Base-by-base conservation (phyloP, 768 basidiomycete species). In the Boletus rufocinnamomeus region DNA sequence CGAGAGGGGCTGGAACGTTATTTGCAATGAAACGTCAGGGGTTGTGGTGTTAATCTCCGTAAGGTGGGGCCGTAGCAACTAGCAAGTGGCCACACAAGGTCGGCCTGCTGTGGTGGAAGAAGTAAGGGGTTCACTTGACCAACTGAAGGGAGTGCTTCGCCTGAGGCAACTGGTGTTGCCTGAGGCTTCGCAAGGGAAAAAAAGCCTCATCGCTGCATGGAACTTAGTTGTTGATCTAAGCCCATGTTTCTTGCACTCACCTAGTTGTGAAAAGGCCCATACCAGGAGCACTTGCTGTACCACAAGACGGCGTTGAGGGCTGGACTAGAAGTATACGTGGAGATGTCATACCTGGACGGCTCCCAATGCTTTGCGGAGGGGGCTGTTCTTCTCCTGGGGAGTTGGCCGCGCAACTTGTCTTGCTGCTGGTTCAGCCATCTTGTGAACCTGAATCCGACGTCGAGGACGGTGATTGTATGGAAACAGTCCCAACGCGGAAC, bases 21-120 rank as follows among this genome's bases (percentile, higher is more conserved):
- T 81, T 62, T 87, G 84, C 21, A 99, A 78, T 2, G 96, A 94
- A 1, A 98, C 76, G 10, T 71, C 80, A 10, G 84, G 79, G 4
- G 91, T 93, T 1, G 93, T 92, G n/a, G 79, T 72, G 72, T 98
- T 98, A 72, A 98, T 82, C 66, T 95, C 90, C 56, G 84, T 71
- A 65, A 92, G 87, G 59, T 95, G 88, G 43, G 89, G 87, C 40
- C 86, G 84, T 32, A 93, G 81, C 61, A 89, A 84, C 94, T 96
- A 98, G 75, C 84, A 2, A 88, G 75, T 11, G 75, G 69, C 90
- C 90, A 93, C 41, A 81, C 83, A 6, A 78, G 81, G 16, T 73
- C 58, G 2, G 77, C 84, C 28, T 84, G 78, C 16, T 72, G 75
- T 7, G 89, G 88, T 9, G 85, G 82, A 16, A 81, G 69, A n/a